Base-by-base conservation (phyloP, 2,329 filamentous ascomycete genomes). In the Fusarium austroafricanum region DNA sequence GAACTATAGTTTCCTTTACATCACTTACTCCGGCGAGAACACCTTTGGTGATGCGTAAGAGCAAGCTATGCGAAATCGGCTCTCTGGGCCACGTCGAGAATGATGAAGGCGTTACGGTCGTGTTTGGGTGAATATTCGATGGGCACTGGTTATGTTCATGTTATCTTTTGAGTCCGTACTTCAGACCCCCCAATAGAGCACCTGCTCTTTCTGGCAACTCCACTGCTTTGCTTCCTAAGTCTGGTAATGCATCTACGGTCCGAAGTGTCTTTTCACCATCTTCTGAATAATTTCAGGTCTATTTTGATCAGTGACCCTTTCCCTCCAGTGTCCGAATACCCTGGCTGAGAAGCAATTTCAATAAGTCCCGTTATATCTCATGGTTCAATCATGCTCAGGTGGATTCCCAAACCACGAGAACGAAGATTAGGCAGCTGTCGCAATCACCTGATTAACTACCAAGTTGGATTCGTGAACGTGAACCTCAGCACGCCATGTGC, bases 1-100 rank as follows among this genome's bases (percentile, higher is more conserved):
- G n/a, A n/a, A 17, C 10, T 33, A 38, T 76, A 94, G 93, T 50
- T 97, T 98, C 86, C 87, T 99, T 64, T 99, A 99, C 86, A 99
- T 99, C 84, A 98, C 95, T 75, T 97, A 97, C 87, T 98, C 95
- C 50, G 96, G 96, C 83, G 96, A 98, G 89, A 99, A 98, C 87
- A 99, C 96, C 55, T 99, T 99, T 78, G 96, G 96, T 78, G 68
- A 65, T 51, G 73, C 71, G 52, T 77, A 61, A 74, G 66, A 50
- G 60, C 44, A 55, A 58, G 64, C 57, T 47, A 45, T 71, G 51
- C 50, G 61, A 55, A 54, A 68, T 60, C 43, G 45, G 67, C 65
- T 61, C 68, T 65, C 39, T 67, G 56, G 63, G 59, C 58, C 55
- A 54, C 62, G 59, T 67, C 61, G 68, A 66, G 71, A 72, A 75